phyloP scores from a whole-genome alignment of 768 basidiomycete genomes.

The Dendrothele bispora region DNA sequence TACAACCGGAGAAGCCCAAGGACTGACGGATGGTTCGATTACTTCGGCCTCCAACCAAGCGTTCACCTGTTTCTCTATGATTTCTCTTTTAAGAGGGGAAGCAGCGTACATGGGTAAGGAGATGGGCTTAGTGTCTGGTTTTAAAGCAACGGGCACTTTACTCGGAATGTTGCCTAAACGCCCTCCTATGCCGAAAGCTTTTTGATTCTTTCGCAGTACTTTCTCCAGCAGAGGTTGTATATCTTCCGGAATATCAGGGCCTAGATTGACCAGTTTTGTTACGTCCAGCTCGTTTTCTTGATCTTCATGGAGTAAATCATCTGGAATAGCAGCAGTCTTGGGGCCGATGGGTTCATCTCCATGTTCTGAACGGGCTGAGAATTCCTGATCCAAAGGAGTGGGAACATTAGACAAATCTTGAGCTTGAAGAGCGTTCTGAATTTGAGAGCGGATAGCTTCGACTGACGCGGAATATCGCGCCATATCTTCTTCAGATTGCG shows the following conservation, averaged over 20 bases:
- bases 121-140: constrained; percentile 12
- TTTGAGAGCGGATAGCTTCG: constrained; percentile 3
- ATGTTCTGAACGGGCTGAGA: too few species aligned
- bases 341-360: constrained; percentile 17
- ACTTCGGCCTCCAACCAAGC: too few species aligned
- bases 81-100: too few species aligned
- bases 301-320: constrained; percentile 8
- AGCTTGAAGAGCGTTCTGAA: neutral
- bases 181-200: neutral
- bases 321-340: constrained; percentile 22
- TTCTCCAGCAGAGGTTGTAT: constrained; percentile 12
- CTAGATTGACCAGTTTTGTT: constrained; percentile 13
- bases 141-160: constrained; percentile 14
- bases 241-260: constrained; percentile 13
- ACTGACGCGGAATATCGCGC: neutral
- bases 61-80: too few species aligned
- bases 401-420: neutral
- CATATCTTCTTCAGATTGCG: neutral
- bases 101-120: constrained; percentile 15
- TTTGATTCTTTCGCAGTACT: constrained; percentile 20
- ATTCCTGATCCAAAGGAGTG: neutral
- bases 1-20: constrained; percentile 28
- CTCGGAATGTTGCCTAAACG: neutral
- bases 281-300: constrained; percentile 2
- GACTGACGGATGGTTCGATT: too few species aligned